Base-by-base conservation (phyloP, 768 basidiomycete species). In the Rubroboletus pulcherrimus region DNA sequence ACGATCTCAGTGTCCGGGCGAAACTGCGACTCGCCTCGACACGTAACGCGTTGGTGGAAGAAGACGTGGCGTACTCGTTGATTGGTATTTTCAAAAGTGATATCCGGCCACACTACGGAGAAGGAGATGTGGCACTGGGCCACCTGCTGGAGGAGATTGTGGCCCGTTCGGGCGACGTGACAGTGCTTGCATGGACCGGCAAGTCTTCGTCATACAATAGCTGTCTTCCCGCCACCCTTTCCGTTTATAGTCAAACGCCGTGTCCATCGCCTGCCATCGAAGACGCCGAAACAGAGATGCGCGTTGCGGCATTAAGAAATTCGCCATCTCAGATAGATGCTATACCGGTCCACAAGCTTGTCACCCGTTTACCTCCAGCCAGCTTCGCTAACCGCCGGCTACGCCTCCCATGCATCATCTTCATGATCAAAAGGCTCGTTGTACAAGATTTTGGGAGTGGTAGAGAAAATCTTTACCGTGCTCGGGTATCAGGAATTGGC, bases 71-170 rank as follows among this genome's bases (percentile, higher is more conserved):
- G 5, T 60, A 51, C 24, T 59, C 51, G 4, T 35, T 60, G 34
- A 59, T 60, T 10, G 57, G 59, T 7, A 54, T 59, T 30, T 60
- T 60, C 50, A 49, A 41, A 2, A 60, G 50, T 30, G 58, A 61
- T 15, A 31, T 55, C 15, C 24, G 6, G 7, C 52, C 51, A 3
- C 37, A 29, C 7, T 58, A 58, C 6, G 58, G 56, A 12, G 51
- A 48, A n/a, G 48, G 58, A 8, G 30, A 43, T n/a, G 41, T 31
- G 0, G 53, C 57, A 0, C 26, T 59, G 6, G 59, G 52, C 5
- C 59, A 47, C 15, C 45, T 60, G 5, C 26, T 59, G 10, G 57
- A 51, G 2, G 57, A 59, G 11, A 39, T 54, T 10, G 44, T 60
- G 4, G 26, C 34, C 3, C 57, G 59, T 21, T 50, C 30, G 4